phyloP scores from a whole-genome alignment of 371 early-diverging fungal species.

The Mortierella sp. region DNA sequence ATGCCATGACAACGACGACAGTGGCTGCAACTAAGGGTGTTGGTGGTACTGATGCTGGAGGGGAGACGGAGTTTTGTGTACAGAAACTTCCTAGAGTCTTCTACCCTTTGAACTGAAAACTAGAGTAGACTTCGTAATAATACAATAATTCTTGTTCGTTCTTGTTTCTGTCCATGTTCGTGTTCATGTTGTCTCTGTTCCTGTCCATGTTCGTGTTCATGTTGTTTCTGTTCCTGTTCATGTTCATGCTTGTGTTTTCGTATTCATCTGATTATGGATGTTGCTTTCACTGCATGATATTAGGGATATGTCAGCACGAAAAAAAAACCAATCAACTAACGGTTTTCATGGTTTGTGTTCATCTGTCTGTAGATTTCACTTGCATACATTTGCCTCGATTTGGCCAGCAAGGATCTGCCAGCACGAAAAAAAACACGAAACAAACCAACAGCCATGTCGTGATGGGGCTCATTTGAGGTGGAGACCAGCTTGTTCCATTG shows the following conservation, averaged over 20 bases:
- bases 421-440: too few species aligned
- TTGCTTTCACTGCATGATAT: background rate
- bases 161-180: background rate
- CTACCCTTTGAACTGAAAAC: slow-evolving; percentile 28
- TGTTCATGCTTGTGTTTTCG: too few species aligned
- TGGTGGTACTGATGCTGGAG: too few species aligned
- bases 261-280: too few species aligned
- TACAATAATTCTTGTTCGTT: background rate
- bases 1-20: too few species aligned
- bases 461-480: too few species aligned
- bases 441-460: too few species aligned
- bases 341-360: background rate
- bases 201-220: background rate
- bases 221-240: background rate
- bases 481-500: too few species aligned
- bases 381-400: too few species aligned
- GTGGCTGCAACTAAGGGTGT: background rate
- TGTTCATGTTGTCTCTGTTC: background rate
- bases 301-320: background rate
- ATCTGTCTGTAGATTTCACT: background rate
- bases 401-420: too few species aligned
- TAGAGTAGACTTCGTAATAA: background rate
- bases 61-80: slow-evolving; percentile 2
- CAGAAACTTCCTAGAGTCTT: slow-evolving; percentile 42
- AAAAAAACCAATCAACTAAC: background rate